A percentile compares a stretch with the other conserved stretches of the same genome.
These are phyloP conservation scores for Candida hispaniensis DNA, from an alignment of 805 yeast species.

Conservation along the genomic window DNA sequence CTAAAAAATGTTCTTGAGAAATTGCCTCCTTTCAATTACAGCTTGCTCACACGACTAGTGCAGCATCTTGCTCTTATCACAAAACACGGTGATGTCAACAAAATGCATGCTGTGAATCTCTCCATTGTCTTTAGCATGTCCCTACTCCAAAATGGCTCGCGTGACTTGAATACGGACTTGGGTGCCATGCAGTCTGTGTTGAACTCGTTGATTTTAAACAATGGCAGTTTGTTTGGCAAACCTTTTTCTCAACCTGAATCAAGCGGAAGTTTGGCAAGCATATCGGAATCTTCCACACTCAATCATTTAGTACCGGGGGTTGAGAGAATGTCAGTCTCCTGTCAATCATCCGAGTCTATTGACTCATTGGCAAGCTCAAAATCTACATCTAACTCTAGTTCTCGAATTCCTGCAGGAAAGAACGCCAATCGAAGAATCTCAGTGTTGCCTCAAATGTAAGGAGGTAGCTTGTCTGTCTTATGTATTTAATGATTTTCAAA, in stretches of 20 bases:
- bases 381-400: constrained; percentile 6
- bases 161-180: constrained; percentile 38
- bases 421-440: constrained; percentile 15
- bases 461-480: too few relatives aligned
- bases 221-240: constrained; percentile 24
- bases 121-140: constrained; percentile 80
- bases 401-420: constrained; percentile 9
- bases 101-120: constrained; percentile 80
- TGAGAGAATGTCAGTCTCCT: constrained; percentile 1
- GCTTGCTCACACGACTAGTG: constrained; percentile 54
- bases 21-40: constrained; percentile 58
- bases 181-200: constrained; percentile 46
- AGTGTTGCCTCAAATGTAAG: too few relatives aligned
- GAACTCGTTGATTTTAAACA: constrained; percentile 36
- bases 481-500: too few relatives aligned
- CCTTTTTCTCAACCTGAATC: neutral
- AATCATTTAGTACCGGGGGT: constrained; percentile 6
- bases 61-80: constrained; percentile 62
- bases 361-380: neutral
- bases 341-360: constrained; percentile 1
- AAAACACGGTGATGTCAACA: constrained; percentile 54
- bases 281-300: constrained; percentile 4
- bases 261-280: constrained; percentile 1
- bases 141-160: constrained; percentile 30
- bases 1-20: constrained; percentile 23